Conservation (phyloP, 306 rosid species). For the Alnus rubra region DNA sequence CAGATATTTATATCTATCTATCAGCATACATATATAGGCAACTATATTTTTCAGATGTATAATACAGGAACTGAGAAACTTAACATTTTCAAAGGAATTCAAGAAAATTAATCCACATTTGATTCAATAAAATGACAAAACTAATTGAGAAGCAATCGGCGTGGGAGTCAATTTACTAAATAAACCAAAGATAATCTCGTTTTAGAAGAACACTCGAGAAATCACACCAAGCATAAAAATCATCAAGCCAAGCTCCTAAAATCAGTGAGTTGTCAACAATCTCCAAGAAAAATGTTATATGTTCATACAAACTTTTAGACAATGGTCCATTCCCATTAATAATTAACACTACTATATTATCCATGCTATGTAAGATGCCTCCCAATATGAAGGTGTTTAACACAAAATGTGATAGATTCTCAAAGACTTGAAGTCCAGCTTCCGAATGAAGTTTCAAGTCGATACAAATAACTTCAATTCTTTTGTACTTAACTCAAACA, state of each 20-base stretch:
- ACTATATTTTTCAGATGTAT: background rate
- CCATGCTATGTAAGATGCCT: background rate
- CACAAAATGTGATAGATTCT: background rate
- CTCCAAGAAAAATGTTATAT: background rate
- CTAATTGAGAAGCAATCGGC: background rate
- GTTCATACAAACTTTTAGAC: background rate
- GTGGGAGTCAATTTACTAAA: background rate
- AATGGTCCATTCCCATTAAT: background rate
- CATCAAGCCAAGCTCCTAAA: background rate
- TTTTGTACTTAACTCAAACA: background rate
- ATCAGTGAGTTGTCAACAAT: background rate
- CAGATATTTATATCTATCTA: background rate
- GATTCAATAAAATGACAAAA: background rate
- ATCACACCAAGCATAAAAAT: background rate
- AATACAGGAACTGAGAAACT: background rate
- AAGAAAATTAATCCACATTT: background rate
- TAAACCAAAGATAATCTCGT: background rate
- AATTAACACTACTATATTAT: background rate
- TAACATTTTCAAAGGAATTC: too few relatives aligned
- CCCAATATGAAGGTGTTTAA: background rate
- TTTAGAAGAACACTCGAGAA: background rate
- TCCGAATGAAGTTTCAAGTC: background rate
- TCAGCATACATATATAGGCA: background rate
- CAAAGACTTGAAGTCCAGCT: background rate
- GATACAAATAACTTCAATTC: background rate